Evolutionary conservation across 164 flowering plant species (phyloP).

Genomic region (Berberis vulgaris): DNA sequence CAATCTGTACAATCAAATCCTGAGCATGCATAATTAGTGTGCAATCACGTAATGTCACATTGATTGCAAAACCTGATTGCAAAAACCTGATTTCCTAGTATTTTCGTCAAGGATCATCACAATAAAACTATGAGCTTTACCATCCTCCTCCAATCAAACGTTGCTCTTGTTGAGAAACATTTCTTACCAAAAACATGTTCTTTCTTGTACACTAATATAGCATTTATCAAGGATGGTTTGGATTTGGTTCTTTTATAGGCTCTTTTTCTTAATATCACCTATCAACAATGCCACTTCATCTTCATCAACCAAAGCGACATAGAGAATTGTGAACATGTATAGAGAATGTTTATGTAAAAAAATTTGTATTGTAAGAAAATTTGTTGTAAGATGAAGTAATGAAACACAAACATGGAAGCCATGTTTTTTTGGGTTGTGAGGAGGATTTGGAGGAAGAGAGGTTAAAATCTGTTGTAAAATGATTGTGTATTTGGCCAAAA

Average conservation of each 20-base stretch:
- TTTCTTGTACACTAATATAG: conserved; percentile 45
- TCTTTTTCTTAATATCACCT: conserved; percentile 72
- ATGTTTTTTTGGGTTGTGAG: not conserved
- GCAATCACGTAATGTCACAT: too few species aligned
- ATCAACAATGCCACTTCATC: conserved; percentile 74
- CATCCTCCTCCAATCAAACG: conserved; percentile 40
- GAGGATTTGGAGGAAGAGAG: conserved; percentile 1
- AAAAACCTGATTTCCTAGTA: too few species aligned
- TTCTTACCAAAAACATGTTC: conserved; percentile 73
- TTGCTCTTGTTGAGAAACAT: conserved; percentile 62
- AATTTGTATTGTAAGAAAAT: too few species aligned
- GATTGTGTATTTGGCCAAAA: not conserved
- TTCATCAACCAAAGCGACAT: conserved; percentile 63
- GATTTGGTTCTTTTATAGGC: conserved; percentile 72
- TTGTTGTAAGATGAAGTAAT: too few species aligned
- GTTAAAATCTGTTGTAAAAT: not conserved
- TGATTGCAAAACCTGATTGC: too few species aligned
- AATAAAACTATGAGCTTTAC: conserved; percentile 5
- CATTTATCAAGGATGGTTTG: conserved; percentile 61
- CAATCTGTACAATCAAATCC: too few species aligned
- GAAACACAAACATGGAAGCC: too few species aligned
- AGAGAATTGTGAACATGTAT: conserved; percentile 28
- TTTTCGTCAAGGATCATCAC: too few species aligned
- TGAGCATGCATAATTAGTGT: too few species aligned
- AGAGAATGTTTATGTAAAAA: too few species aligned